Evolutionary conservation across 106 monocot genomes (phyloP).

Genomic region (Gastrodia elata): DNA sequence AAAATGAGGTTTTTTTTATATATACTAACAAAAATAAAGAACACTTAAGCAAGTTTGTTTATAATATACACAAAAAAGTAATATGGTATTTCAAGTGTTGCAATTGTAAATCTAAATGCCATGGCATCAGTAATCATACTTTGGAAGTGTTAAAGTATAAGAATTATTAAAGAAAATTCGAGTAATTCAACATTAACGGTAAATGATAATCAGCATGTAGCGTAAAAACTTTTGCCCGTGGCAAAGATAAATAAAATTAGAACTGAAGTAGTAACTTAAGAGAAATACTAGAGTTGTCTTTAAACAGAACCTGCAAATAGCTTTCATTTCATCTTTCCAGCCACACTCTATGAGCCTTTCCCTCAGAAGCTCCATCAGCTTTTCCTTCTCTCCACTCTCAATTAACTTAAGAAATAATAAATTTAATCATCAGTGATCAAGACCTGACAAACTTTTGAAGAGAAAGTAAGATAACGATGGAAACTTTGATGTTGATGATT

Average conservation of each 20-base stretch:
- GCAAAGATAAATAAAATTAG: background rate
- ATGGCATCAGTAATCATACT: background rate
- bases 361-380: slow-evolving; percentile 91
- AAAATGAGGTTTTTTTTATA: background rate
- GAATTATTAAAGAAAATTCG: background rate
- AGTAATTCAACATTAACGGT: background rate
- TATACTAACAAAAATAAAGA: background rate
- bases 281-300: background rate
- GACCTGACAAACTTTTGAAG: background rate
- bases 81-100: background rate
- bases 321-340: slow-evolving; percentile 96
- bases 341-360: slow-evolving; percentile 90
- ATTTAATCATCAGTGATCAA: background rate
- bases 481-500: slow-evolving; percentile 92
- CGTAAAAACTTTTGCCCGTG: background rate
- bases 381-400: slow-evolving; percentile 98
- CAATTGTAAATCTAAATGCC: background rate
- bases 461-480: background rate
- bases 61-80: background rate
- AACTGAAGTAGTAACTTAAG: background rate
- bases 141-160: background rate
- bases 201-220: background rate
- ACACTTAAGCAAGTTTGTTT: background rate
- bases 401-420: slow-evolving; percentile 50
- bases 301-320: slow-evolving; percentile 69